These are phyloP conservation scores for Blastobotrys persicus DNA, from an alignment of 1,139 yeast species.

Conservation along the genomic window DNA sequence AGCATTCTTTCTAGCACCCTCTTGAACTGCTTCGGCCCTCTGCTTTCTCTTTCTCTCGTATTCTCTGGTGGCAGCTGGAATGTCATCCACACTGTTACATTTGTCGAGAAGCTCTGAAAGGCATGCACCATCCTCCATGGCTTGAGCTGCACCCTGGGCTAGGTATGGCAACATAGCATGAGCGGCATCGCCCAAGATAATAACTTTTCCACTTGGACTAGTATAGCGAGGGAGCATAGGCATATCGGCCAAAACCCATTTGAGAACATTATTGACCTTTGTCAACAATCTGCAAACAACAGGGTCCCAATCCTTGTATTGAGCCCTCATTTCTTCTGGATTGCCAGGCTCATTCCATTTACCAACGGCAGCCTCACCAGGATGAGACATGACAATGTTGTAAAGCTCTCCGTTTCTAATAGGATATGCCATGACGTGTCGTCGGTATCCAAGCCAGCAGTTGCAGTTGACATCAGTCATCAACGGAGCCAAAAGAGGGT, in stretches of 20 bases:
- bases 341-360: constrained; percentile 21
- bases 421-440: constrained; percentile 6
- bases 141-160: constrained; percentile 45
- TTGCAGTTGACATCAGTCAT: constrained; percentile 3
- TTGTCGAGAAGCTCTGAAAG: constrained; percentile 23
- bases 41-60: constrained; percentile 34
- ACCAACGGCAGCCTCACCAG: constrained; percentile 13
- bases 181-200: constrained; percentile 35
- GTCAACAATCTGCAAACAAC: constrained; percentile 11
- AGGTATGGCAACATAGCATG: constrained; percentile 46
- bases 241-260: constrained; percentile 12
- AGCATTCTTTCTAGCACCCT: constrained; percentile 11
- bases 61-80: constrained; percentile 22
- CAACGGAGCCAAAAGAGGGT: background rate
- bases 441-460: constrained; percentile 9
- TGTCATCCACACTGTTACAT: background rate
- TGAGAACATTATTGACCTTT: constrained; percentile 6
- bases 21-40: constrained; percentile 34
- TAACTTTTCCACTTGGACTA: constrained; percentile 20
- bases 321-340: constrained; percentile 6
- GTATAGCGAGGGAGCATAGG: constrained; percentile 9
- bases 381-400: constrained; percentile 18
- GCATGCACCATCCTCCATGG: constrained; percentile 38
- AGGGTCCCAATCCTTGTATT: constrained; percentile 15
- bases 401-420: constrained; percentile 17